Base-by-base conservation (phyloP, 495 filamentous ascomycete genomes). In the Clavariopsis aquatica region DNA sequence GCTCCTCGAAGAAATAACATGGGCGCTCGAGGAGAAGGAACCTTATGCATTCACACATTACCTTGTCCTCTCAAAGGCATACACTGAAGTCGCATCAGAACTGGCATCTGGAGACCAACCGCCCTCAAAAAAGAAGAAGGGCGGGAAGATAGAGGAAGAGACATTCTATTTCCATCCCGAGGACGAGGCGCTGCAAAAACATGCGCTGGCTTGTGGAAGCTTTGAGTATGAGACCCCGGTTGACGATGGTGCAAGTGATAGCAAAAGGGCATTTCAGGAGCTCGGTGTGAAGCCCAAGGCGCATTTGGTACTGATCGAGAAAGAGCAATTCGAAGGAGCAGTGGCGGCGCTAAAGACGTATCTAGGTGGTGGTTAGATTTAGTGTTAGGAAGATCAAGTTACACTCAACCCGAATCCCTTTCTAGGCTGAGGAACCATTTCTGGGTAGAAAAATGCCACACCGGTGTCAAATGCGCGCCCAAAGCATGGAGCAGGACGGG, bases 111-210 rank as follows among this genome's bases (percentile, higher is more conserved):
- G 88, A 22, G 72, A 77, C 12, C 72, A 74, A 43, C 87, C 87
- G 51, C 83, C 85, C 20, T 85, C 84, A 74, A 93, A 92, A 81
- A 92, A 91, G 75, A 88, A 85, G 76, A 89, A 89, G 75, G 85
- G 81, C 13, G 73, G 78, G 73, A 78, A 75, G 65, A 79, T 79
- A 60, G 81, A 41, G 4, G 69, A 71, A 8, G 75, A 76, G 38
- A 74, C 76, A 17, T 93, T 92, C 78, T 96, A 91, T 76, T 99
- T 98, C 79, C 95, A 99, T 74, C 91, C 94, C 1, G 95, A 99
- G 76, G 95, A 99, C 72, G 94, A 99, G 79, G 84, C 93, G 57
- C 74, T 97, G 64, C 84, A 93, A 69, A 83, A 83, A 63, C 81
- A 91, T 76, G 88, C 89, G 13, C 57, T 83, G 29, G 89, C 82